Conservation (phyloP, 2,329 filamentous ascomycete species). For the Neofusicoccum ribis region DNA sequence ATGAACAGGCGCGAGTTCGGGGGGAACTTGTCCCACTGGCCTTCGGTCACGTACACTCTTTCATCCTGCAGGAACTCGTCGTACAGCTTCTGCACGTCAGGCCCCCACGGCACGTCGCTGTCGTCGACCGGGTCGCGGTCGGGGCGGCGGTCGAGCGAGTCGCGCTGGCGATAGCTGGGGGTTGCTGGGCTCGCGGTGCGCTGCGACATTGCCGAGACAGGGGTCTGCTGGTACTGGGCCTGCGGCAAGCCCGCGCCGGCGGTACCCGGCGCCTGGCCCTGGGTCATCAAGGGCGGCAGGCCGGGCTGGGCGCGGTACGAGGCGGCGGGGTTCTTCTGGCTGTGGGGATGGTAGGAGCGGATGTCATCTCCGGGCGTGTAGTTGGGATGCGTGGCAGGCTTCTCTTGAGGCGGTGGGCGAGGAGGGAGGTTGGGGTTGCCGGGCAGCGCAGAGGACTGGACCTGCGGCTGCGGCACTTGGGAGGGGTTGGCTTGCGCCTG, state of each 20-base stretch:
- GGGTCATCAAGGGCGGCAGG: slow-evolving; percentile 29
- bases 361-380: slow-evolving; percentile 51
- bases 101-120: slow-evolving; percentile 53
- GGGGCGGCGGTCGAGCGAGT: slow-evolving; percentile 26
- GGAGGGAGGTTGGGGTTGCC: slow-evolving; percentile 46
- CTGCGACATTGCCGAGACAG: slow-evolving; percentile 24
- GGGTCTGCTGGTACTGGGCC: slow-evolving; percentile 21
- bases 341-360: slow-evolving; percentile 52
- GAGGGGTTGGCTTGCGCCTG: slow-evolving; percentile 21
- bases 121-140: slow-evolving; percentile 37
- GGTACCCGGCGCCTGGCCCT: slow-evolving; percentile 21
- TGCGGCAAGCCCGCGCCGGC: slow-evolving; percentile 5
- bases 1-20: slow-evolving; percentile 77
- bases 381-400: slow-evolving; percentile 49
- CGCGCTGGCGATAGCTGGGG: slow-evolving; percentile 31
- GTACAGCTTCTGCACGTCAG: slow-evolving; percentile 65
- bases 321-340: slow-evolving; percentile 34
- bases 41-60: slow-evolving; percentile 72
- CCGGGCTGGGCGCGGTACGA: slow-evolving; percentile 32
- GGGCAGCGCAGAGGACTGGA: slow-evolving; percentile 36
- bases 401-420: slow-evolving; percentile 51
- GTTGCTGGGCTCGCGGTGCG: slow-evolving; percentile 33
- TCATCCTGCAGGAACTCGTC: slow-evolving; percentile 74
- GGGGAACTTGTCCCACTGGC: slow-evolving; percentile 79
- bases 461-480: slow-evolving; percentile 21